Evolutionary conservation across 805 yeast genomes (phyloP).

Genomic region (Metschnikowia kofuensis): DNA sequence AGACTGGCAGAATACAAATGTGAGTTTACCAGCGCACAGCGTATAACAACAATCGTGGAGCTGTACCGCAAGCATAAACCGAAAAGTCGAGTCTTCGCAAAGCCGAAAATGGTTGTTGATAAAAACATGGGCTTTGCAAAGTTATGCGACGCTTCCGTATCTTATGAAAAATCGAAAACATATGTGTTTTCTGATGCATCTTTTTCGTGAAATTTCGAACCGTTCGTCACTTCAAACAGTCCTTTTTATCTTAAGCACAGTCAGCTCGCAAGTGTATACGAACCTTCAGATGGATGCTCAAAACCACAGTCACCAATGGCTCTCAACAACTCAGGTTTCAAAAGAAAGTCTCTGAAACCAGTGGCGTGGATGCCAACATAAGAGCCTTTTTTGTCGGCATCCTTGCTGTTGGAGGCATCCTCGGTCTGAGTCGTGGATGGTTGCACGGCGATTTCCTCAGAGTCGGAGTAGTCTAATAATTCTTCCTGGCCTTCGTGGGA

Average conservation of each 20-base stretch:
- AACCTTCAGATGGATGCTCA: conserved; percentile 98
- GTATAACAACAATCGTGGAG: too few species aligned
- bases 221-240: not conserved
- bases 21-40: too few species aligned
- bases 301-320: conserved; percentile 99
- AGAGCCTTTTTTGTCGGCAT: conserved; percentile 87
- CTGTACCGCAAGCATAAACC: too few species aligned
- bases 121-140: too few species aligned
- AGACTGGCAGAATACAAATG: too few species aligned
- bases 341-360: conserved; percentile 94
- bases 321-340: conserved; percentile 94
- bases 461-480: conserved; percentile 96
- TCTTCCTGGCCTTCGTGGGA: conserved; percentile 99
- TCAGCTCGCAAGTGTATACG: conserved; percentile 38
- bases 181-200: too few species aligned
- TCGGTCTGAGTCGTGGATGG: conserved; percentile 47
- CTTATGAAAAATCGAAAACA: too few species aligned
- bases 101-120: too few species aligned
- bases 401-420: conserved; percentile 51
- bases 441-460: conserved; percentile 86
- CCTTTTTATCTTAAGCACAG: not conserved
- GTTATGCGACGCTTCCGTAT: too few species aligned
- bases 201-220: too few species aligned
- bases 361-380: conserved; percentile 98
- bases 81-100: too few species aligned